phyloP scores from a whole-genome alignment of 352 stramenopile genomes.

The Phytophthora pistaciae region DNA sequence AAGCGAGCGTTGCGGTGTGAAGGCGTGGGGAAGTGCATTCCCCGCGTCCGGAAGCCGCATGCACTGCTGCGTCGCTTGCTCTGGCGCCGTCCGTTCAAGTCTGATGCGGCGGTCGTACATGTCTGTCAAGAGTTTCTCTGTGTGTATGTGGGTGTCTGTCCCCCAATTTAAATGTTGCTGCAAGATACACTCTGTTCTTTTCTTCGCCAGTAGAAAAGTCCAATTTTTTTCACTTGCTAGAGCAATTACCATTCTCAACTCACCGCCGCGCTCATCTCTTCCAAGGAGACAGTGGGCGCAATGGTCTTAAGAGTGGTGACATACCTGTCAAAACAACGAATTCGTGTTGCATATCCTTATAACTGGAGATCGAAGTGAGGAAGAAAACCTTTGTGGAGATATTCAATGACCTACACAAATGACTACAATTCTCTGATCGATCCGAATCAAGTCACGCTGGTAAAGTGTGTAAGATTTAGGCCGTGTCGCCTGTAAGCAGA shows the following conservation, averaged over 20 bases:
- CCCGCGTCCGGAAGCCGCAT: constrained; percentile 34
- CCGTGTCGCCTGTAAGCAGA: background rate
- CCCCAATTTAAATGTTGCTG: constrained; percentile 19
- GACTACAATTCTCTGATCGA: constrained; percentile 94
- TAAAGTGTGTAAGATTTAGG: background rate
- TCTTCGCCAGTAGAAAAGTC: constrained; percentile 79
- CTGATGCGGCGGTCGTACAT: constrained; percentile 49
- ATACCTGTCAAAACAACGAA: constrained; percentile 29
- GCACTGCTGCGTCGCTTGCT: constrained; percentile 42
- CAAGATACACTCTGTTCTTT: constrained; percentile 92
- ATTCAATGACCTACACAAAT: constrained; percentile 74
- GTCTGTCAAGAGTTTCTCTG: constrained; percentile 4
- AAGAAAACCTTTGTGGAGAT: constrained; percentile 81
- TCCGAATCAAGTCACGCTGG: constrained; percentile 14
- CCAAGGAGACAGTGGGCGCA: constrained; percentile 58
- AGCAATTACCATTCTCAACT: constrained; percentile 70
- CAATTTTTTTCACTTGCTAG: constrained; percentile 92
- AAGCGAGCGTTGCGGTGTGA: constrained; percentile 46
- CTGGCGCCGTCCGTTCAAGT: constrained; percentile 20
- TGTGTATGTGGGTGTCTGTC: constrained; percentile 9
- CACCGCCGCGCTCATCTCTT: constrained; percentile 67
- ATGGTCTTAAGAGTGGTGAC: constrained; percentile 86
- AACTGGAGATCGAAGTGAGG: constrained; percentile 69
- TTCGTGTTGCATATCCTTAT: constrained; percentile 8
- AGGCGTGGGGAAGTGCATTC: constrained; percentile 42